Evolutionary conservation across 768 basidiomycete species (phyloP).

Genomic region (Nidularia pulvinata): DNA sequence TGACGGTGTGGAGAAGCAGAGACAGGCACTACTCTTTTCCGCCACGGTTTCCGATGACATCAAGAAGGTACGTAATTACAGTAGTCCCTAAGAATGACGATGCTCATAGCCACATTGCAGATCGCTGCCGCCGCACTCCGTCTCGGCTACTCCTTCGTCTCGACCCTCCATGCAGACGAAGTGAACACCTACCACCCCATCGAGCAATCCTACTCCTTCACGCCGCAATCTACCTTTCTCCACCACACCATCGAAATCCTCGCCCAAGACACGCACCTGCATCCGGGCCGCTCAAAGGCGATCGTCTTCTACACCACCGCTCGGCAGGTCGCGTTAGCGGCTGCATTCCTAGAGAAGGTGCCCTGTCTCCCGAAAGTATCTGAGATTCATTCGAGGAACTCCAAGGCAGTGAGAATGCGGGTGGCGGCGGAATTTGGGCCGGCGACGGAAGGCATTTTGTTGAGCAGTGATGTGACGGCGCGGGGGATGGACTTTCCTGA

Average conservation of each 20-base stretch:
- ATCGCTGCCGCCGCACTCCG: conserved; percentile 64
- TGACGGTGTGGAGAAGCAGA: conserved; percentile 46
- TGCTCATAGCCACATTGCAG: conserved; percentile 74
- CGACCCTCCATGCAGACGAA: conserved; percentile 60
- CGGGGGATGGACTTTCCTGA: conserved; percentile 88
- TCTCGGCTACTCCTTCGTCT: conserved; percentile 82
- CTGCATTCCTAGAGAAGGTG: conserved; percentile 63
- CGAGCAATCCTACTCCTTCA: too few relatives aligned
- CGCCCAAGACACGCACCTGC: conserved; percentile 83
- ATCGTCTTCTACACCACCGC: conserved; percentile 88
- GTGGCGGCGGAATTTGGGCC: conserved; percentile 61
- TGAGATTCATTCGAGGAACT: conserved; percentile 83
- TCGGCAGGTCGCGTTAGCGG: conserved; percentile 79
- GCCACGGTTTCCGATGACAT: conserved; percentile 81
- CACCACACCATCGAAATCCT: conserved; percentile 62
- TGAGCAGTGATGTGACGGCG: conserved; percentile 89
- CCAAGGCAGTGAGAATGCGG: conserved; percentile 53
- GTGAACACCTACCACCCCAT: conserved; percentile 70
- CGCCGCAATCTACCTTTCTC: too few relatives aligned
- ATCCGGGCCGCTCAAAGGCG: conserved; percentile 67
- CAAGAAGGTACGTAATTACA: conserved; percentile 62
- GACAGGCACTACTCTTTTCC: conserved; percentile 88
- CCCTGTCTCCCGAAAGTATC: conserved; percentile 53
- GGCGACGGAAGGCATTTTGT: conserved; percentile 57
- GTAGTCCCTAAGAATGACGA: conserved; percentile 57